phyloP scores from a whole-genome alignment of 2,329 filamentous ascomycete species.

The Teratosphaeriaceae sp. region DNA sequence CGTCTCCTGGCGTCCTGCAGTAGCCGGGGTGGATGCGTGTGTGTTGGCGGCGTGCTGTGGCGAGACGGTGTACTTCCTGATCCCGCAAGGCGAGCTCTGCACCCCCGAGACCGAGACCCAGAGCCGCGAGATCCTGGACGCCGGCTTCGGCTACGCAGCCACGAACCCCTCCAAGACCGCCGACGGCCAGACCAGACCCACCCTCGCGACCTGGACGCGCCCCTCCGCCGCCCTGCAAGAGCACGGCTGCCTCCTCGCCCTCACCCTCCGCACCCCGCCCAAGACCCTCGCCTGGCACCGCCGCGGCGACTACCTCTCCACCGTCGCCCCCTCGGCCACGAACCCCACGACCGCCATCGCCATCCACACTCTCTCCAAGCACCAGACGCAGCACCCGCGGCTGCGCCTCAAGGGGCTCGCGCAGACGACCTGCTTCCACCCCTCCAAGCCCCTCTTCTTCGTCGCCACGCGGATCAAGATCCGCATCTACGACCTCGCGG shows the following conservation, averaged over 20 bases:
- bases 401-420: constrained; percentile 67
- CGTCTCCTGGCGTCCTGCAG: constrained; percentile 83
- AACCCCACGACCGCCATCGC: constrained; percentile 64
- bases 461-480: constrained; percentile 92
- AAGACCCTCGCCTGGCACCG: constrained; percentile 93
- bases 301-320: constrained; percentile 88
- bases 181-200: constrained; percentile 57
- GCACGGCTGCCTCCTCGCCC: constrained; percentile 70
- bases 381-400: constrained; percentile 93
- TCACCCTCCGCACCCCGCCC: constrained; percentile 60
- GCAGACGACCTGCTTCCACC: constrained; percentile 91
- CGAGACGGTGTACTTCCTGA: constrained; percentile 77
- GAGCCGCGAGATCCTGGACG: constrained; percentile 71
- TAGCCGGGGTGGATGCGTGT: constrained; percentile 64
- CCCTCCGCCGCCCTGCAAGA: constrained; percentile 68
- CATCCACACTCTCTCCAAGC: constrained; percentile 92
- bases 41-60: constrained; percentile 79
- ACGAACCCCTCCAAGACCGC: constrained; percentile 49
- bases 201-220: constrained; percentile 75
- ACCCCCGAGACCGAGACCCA: constrained; percentile 53
- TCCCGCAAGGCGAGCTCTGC: constrained; percentile 42
- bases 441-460: constrained; percentile 86
- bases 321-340: constrained; percentile 75
- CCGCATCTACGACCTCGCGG: constrained; percentile 86
- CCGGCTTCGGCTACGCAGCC: constrained; percentile 89